A percentile compares a stretch with the other conserved stretches of the same genome.
Evolutionary conservation across 352 stramenopile species (phyloP).

Genomic region (Phytophthora hibernalis): DNA sequence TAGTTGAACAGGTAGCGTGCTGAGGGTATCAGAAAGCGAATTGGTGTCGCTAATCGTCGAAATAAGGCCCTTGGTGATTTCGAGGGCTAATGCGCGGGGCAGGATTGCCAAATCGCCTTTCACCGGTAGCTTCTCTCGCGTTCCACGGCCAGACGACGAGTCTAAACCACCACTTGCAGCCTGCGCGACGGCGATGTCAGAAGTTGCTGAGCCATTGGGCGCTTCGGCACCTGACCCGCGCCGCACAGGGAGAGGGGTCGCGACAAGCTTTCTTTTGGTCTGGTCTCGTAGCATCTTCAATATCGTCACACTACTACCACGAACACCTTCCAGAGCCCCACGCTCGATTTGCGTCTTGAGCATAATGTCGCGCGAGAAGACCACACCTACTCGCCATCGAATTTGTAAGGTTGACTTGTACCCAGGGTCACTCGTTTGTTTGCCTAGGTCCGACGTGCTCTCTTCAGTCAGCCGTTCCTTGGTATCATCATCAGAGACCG

Average conservation of each 20-base stretch:
- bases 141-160: constrained; percentile 10
- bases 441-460: not conserved
- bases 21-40: constrained; percentile 35
- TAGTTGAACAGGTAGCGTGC: constrained; percentile 48
- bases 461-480: constrained; percentile 7
- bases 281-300: constrained; percentile 33
- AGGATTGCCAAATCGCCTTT: constrained; percentile 32
- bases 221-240: constrained; percentile 19
- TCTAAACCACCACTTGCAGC: constrained; percentile 2
- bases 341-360: constrained; percentile 39
- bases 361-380: constrained; percentile 42
- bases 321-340: constrained; percentile 40
- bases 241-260: not conserved
- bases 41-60: constrained; percentile 39
- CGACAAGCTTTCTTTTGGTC: constrained; percentile 9
- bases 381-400: constrained; percentile 32
- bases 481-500: not conserved
- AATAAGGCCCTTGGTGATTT: constrained; percentile 63
- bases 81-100: constrained; percentile 54
- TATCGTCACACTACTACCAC: constrained; percentile 24
- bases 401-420: constrained; percentile 27
- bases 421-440: not conserved
- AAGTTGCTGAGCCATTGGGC: constrained; percentile 6
- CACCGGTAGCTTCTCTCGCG: constrained; percentile 10
- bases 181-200: constrained; percentile 4